phyloP scores from a whole-genome alignment of 768 basidiomycete species.

The Leucosporidium creatinivorum region DNA sequence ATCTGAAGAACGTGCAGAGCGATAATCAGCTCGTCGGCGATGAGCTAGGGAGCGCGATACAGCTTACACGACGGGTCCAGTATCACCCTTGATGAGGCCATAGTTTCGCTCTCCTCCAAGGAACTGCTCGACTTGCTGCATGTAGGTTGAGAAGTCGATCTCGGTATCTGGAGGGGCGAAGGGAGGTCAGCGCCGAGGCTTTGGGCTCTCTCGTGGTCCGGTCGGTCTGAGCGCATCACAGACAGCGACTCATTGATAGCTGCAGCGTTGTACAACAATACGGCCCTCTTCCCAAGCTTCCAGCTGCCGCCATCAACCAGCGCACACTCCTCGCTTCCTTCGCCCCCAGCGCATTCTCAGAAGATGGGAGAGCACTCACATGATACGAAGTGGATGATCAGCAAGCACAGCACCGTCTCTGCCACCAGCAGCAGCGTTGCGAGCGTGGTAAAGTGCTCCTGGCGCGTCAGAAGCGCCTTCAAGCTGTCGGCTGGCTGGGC shows the following conservation, averaged over 20 bases:
- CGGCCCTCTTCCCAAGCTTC: not conserved
- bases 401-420: conserved; percentile 67
- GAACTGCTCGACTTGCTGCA: conserved; percentile 74
- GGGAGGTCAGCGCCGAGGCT: not conserved
- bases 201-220: too few species aligned
- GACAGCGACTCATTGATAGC: too few species aligned
- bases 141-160: conserved; percentile 96
- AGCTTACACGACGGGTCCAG: conserved; percentile 77
- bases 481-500: not conserved
- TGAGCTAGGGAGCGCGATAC: conserved; percentile 21
- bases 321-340: not conserved
- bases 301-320: not conserved
- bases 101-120: conserved; percentile 78
- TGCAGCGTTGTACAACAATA: too few species aligned
- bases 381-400: conserved; percentile 38
- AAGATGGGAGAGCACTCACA: not conserved
- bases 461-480: not conserved
- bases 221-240: too few species aligned
- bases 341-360: not conserved
- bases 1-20: conserved; percentile 49
- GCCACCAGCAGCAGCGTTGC: conserved; percentile 60
- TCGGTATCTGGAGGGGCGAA: conserved; percentile 65
- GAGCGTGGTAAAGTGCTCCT: conserved; percentile 56
- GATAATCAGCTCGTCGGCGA: not conserved
- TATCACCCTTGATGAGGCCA: conserved; percentile 71